Conservation (phyloP, 1,284 basidiomycete genomes). For the Cutaneotrichosporon mucoides region DNA sequence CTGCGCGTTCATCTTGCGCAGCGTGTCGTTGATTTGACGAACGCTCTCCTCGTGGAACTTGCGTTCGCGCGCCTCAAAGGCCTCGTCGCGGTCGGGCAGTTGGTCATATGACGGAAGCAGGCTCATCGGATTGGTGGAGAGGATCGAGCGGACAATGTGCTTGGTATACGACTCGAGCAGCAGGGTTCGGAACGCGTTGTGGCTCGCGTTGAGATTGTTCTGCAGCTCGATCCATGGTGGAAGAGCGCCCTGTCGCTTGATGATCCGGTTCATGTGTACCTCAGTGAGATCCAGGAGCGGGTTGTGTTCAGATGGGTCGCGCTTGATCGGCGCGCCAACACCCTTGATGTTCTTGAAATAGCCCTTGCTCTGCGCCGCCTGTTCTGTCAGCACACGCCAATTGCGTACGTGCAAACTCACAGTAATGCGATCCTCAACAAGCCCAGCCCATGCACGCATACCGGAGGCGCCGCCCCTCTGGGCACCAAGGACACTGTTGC, state of each 20-base stretch:
- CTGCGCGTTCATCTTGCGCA: conserved; percentile 71
- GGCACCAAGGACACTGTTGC: conserved; percentile 41
- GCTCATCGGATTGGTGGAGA: conserved; percentile 51
- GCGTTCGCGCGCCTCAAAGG: conserved; percentile 68
- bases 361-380: conserved; percentile 54
- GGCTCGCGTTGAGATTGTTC: conserved; percentile 58
- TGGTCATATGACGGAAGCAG: conserved; percentile 48
- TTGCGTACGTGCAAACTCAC: conserved; percentile 9
- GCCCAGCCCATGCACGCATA: conserved; percentile 66
- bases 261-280: conserved; percentile 79
- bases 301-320: conserved; percentile 65
- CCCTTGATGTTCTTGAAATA: conserved; percentile 69
- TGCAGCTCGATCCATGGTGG: conserved; percentile 92
- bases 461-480: conserved; percentile 45
- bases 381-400: neutral
- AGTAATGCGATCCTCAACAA: conserved; percentile 76
- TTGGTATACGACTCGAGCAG: conserved; percentile 53
- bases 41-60: conserved; percentile 68
- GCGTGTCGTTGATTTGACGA: conserved; percentile 65
- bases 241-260: conserved; percentile 74
- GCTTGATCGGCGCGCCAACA: conserved; percentile 64
- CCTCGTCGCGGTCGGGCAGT: conserved; percentile 60
- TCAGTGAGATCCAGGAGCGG: conserved; percentile 64
- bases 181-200: conserved; percentile 61
- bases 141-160: conserved; percentile 58